A percentile compares a stretch with the other conserved stretches of the same genome.
These are phyloP conservation scores for Suillus lakei DNA, from an alignment of 768 basidiomycete genomes.

Conservation along the genomic window DNA sequence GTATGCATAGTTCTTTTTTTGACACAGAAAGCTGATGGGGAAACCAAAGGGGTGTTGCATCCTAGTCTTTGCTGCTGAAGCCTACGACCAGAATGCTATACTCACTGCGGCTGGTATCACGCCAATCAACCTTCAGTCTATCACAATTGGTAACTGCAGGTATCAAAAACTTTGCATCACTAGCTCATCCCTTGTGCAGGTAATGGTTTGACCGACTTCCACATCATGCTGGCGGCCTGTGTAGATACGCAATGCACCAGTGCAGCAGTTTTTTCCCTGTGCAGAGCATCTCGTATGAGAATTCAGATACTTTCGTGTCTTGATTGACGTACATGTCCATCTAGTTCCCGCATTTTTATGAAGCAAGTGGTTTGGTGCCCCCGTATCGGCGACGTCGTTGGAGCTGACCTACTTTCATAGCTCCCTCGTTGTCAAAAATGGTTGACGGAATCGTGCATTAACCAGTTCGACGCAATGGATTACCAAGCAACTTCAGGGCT, in stretches of 20 bases:
- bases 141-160: conserved; percentile 48
- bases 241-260: conserved; percentile 61
- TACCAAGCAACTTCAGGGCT: conserved; percentile 69
- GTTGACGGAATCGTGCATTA: conserved; percentile 61
- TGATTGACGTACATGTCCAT: conserved; percentile 6
- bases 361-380: conserved; percentile 41
- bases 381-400: neutral
- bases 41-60: conserved; percentile 50
- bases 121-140: conserved; percentile 53
- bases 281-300: conserved; percentile 45
- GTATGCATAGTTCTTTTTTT: conserved; percentile 34
- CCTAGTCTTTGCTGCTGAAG: conserved; percentile 51
- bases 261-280: conserved; percentile 53
- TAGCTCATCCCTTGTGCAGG: conserved; percentile 29
- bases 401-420: conserved; percentile 36
- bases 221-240: conserved; percentile 43
- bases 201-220: conserved; percentile 50
- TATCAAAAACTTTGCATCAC: too few relatives aligned
- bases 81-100: conserved; percentile 52
- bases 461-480: conserved; percentile 66
- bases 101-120: conserved; percentile 49
- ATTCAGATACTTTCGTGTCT: conserved; percentile 9
- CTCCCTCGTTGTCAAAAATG: conserved; percentile 72
- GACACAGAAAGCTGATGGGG: neutral
- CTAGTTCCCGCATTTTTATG: conserved; percentile 46